Base-by-base conservation (phyloP, 129 eudicot species). In the Glebionis coronaria region DNA sequence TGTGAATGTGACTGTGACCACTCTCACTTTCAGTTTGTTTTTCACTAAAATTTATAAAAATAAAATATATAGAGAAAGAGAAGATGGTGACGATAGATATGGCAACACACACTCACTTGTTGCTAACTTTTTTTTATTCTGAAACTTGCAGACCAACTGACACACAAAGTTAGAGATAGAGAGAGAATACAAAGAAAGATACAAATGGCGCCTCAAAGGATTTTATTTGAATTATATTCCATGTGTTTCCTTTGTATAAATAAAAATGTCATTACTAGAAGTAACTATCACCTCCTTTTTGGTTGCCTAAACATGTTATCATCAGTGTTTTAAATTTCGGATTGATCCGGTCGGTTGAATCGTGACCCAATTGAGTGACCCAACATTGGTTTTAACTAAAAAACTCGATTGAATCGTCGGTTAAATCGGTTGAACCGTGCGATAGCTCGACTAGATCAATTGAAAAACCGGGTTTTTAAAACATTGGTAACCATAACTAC, bases 11-110 rank as follows among this genome's bases (percentile, higher is more conserved):
- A 74, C 78, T 50, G 62, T 12, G 12, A 61, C 70, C 61, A 72
- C 67, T 27, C 67, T 62, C 72, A 12, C 57, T 63, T 23, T 74
- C 50, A 56, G 47, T 40, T 45, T 69, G 64, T 19, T 59, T 60
- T 19, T 57, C 68, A 67, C 73, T 49, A 14, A 49, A 12, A 49
- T 12, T 14, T 35, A 35, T 35, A 10, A 35, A 35, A 35, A 35
- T 47, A 46, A 46, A 29, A 46, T 75, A 66, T 74, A 65, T 12
- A 67, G 31, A 44, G 51, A 28, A 47, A n/a, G n/a, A 52, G 29
- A 7, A 14, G 18, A 42, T 4, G 61, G 53, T 56, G 71, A 55
- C 77, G 29, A 54, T 54, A 54, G 9, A 70, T 12, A 56, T 56
- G 66, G 23, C 45, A 18, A 40, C 63, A 60, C 61, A 6, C 42